Base-by-base conservation (phyloP, 768 basidiomycete species). In the Tephrocybe sp. region DNA sequence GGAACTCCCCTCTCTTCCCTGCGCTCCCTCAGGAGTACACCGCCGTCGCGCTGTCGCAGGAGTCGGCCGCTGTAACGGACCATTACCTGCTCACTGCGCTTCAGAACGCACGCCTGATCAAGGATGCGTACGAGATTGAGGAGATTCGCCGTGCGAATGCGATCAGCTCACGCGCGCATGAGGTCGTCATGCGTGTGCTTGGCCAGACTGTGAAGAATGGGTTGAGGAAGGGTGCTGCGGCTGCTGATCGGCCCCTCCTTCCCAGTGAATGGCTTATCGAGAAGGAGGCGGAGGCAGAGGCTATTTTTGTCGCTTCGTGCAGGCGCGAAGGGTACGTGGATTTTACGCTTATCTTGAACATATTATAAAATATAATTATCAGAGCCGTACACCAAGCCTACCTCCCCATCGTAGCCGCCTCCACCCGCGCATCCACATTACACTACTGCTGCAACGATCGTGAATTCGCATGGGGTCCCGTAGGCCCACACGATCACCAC, bases 381-480 rank as follows among this genome's bases (percentile, higher is more conserved):
- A 95, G 93, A 14, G 76, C 93, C 1, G 77, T 84, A 10, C 88
- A 88, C 45, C 92, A 95, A 69, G 92, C 94, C 0, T 98, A 98
- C 67, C 76, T 90, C 6, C 94, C 96, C 1, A 97, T 97, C 47
- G 89, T 94, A 2, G 96, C 96, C 1, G 85, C 88, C 0, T 87
- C 92, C 0, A 82, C 82, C 2, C 80, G 92, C 16, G 93, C 94
- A 3, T 86, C 92, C 1, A 97, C 92, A 0, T 73, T 98, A 4
- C 95, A 98, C 62, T 98, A 98, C 68, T 93, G 93, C 61, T 94
- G 92, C 71, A 97, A 96, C 61, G 90, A 94, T 64, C 80, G 79
- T 51, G 85, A 84, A 40, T 91, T 92, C 62, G 84, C 87, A 1
- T 92, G 89, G 90, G 89, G 89, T 2, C 91, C 91, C 5, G 70